Percentiles rank a stretch among this genome's conserved stretches.
These are phyloP conservation scores for Tolypocladium ophioglossoides DNA, from an alignment of 2,329 filamentous ascomycete species.

Conservation along the genomic window DNA sequence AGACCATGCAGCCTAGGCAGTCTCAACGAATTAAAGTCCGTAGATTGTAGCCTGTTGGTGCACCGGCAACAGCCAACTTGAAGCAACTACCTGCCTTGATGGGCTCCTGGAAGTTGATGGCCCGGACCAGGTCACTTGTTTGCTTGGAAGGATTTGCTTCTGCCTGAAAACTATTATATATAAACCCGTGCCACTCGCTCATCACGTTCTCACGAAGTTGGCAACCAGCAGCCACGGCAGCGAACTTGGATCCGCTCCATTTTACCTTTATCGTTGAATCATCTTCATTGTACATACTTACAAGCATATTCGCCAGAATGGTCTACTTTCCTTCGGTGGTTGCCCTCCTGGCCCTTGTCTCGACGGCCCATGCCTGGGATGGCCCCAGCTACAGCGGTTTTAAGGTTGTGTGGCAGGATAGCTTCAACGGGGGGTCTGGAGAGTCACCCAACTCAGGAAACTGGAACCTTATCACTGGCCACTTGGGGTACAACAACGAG, in stretches of 20 bases:
- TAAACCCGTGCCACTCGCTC: neutral
- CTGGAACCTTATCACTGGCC: conserved; percentile 31
- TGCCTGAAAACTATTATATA: neutral
- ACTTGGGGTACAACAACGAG: conserved; percentile 39
- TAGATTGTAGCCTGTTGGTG: neutral
- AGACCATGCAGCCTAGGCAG: neutral
- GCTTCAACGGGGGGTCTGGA: conserved; percentile 27
- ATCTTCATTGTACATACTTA: neutral
- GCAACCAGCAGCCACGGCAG: neutral
- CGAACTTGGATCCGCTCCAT: neutral
- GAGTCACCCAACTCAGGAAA: conserved; percentile 19
- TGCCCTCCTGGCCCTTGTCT: conserved; percentile 17
- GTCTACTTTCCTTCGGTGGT: conserved; percentile 10
- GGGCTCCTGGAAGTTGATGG: neutral
- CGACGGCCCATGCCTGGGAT: conserved; percentile 23
- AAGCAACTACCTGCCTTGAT: neutral
- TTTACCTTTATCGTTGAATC: too few relatives aligned
- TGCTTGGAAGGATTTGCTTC: too few relatives aligned
- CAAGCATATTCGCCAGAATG: conserved; percentile 9
- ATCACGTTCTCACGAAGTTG: too few relatives aligned
- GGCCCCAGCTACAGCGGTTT: conserved; percentile 29
- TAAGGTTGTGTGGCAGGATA: conserved; percentile 30
- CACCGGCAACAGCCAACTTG: neutral
- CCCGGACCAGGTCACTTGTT: neutral
- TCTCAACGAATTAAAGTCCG: neutral